phyloP scores from a whole-genome alignment of 352 stramenopile species.

The Phytophthora ramorum region DNA sequence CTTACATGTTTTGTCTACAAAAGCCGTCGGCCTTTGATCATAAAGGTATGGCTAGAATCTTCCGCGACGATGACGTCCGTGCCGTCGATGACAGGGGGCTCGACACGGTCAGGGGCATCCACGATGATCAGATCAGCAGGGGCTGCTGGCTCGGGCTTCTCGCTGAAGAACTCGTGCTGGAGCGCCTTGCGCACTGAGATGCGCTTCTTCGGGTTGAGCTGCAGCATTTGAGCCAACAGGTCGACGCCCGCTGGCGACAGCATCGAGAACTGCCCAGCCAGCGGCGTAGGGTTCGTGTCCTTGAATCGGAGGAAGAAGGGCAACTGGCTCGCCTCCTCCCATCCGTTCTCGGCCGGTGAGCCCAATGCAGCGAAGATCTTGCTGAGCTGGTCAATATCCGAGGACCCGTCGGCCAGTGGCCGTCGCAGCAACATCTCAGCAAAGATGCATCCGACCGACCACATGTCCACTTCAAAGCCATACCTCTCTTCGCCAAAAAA shows the following conservation, averaged over 20 bases:
- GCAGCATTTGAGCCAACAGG: constrained; percentile 56
- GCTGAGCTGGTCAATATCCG: constrained; percentile 85
- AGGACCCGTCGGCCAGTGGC: constrained; percentile 68
- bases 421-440: constrained; percentile 72
- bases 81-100: constrained; percentile 21
- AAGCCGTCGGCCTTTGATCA: constrained; percentile 65
- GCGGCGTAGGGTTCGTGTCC: constrained; percentile 61
- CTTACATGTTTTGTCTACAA: constrained; percentile 36
- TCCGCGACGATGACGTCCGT: constrained; percentile 25
- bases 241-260: constrained; percentile 62
- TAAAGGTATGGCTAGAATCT: constrained; percentile 33
- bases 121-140: constrained; percentile 39
- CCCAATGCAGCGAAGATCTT: constrained; percentile 74
- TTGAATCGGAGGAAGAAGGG: constrained; percentile 84
- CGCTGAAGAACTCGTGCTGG: constrained; percentile 68
- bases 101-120: constrained; percentile 34
- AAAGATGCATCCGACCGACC: constrained; percentile 85
- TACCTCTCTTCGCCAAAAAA: constrained; percentile 81
- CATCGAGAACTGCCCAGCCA: constrained; percentile 64
- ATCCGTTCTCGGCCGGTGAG: constrained; percentile 69
- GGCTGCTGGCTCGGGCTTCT: constrained; percentile 42
- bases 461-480: constrained; percentile 72
- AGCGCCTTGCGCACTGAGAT: constrained; percentile 63
- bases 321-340: constrained; percentile 57
- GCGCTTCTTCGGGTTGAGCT: constrained; percentile 66